These are phyloP conservation scores for Camelina neglecta DNA, from an alignment of 345 rosid genomes.

Conservation along the genomic window DNA sequence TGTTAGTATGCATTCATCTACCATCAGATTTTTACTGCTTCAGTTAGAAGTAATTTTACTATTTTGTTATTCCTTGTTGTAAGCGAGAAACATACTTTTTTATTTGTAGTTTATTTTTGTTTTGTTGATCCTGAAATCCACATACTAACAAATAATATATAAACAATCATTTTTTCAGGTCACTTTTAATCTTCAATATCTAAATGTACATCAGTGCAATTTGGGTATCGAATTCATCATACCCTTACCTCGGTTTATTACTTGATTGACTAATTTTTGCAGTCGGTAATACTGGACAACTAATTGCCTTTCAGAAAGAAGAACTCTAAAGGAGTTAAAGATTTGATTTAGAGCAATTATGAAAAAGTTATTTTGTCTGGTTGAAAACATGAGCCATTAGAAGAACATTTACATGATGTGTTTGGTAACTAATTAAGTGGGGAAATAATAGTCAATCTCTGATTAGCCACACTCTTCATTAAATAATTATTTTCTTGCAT, in stretches of 20 bases:
- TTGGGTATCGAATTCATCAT: not conserved
- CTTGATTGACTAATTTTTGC: slow-evolving; percentile 29
- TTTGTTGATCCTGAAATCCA: too few species aligned
- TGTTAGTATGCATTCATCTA: not conserved
- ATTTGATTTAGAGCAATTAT: slow-evolving; percentile 22
- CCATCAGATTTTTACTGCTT: not conserved
- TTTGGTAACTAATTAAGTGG: slow-evolving; percentile 31
- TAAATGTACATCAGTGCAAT: not conserved
- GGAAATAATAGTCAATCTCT: slow-evolving; percentile 33
- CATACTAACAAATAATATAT: too few species aligned
- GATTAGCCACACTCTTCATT: slow-evolving; percentile 39
- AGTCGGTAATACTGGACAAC: slow-evolving; percentile 12
- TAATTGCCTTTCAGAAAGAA: not conserved
- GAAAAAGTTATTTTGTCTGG: slow-evolving; percentile 35
- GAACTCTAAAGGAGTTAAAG: slow-evolving; percentile 18
- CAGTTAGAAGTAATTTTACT: too few species aligned
- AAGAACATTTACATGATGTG: slow-evolving; percentile 31
- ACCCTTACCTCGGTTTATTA: not conserved
- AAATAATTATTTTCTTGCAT: not conserved
- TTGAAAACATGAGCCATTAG: slow-evolving; percentile 39
- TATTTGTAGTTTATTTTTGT: too few species aligned
- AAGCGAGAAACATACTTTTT: too few species aligned
- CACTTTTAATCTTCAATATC: too few species aligned
- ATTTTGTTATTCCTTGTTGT: not conserved
- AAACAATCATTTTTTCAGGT: too few species aligned